A percentile compares a stretch with the other conserved stretches of the same genome.
phyloP scores from a whole-genome alignment of 495 filamentous ascomycete species.

The Penicillium paradoxum region DNA sequence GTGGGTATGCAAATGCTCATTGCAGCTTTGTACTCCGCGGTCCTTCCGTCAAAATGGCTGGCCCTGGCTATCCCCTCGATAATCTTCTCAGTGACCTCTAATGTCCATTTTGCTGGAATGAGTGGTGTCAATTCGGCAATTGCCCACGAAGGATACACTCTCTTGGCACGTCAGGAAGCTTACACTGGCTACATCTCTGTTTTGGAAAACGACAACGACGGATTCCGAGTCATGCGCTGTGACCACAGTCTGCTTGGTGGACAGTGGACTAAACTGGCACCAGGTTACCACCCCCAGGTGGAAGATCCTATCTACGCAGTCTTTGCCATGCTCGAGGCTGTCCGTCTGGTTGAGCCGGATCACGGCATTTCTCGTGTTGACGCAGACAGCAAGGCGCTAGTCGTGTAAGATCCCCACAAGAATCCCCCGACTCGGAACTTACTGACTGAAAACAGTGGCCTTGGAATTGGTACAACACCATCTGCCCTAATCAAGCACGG shows the following conservation, averaged over 20 bases:
- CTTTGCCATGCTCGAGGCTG: conserved; percentile 88
- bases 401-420: conserved; percentile 53
- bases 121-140: conserved; percentile 60
- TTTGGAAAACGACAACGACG: conserved; percentile 62
- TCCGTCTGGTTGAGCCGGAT: conserved; percentile 66
- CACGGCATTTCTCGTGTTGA: conserved; percentile 47
- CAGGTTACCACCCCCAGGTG: conserved; percentile 44
- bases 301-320: conserved; percentile 89
- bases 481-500: conserved; percentile 81
- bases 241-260: conserved; percentile 93
- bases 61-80: conserved; percentile 62
- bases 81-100: conserved; percentile 62
- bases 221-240: conserved; percentile 81
- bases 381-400: conserved; percentile 68
- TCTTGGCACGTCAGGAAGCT: conserved; percentile 78
- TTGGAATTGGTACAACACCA: conserved; percentile 88
- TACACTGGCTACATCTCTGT: conserved; percentile 90
- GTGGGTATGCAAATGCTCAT: conserved; percentile 66
- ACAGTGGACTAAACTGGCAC: conserved; percentile 59
- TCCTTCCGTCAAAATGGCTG: conserved; percentile 65
- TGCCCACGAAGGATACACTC: conserved; percentile 40
- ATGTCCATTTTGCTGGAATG: conserved; percentile 62
- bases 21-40: conserved; percentile 53
- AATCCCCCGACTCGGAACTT: not conserved
- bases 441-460: conserved; percentile 52